Conservation (phyloP, 192 early-diverging fungal genomes). For the Gigaspora rosea region DNA sequence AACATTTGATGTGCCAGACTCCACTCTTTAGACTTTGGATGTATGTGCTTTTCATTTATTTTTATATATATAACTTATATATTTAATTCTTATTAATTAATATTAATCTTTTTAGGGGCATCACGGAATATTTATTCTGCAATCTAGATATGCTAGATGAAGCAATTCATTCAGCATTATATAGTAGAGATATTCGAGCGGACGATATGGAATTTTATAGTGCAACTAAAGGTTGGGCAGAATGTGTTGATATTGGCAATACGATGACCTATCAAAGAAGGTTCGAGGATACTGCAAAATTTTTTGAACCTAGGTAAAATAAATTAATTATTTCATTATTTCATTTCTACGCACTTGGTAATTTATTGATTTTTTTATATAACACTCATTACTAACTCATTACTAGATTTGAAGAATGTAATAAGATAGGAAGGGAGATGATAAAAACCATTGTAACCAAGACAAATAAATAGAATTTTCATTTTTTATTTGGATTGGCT, state of each 20-base stretch:
- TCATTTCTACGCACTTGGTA: neutral
- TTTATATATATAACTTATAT: neutral
- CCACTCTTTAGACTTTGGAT: constrained; percentile 92
- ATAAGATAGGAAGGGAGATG: constrained; percentile 58
- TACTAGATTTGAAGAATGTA: constrained; percentile 56
- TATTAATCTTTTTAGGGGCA: constrained; percentile 60
- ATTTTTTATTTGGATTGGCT: neutral
- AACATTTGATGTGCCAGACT: constrained; percentile 94
- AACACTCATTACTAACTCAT: neutral
- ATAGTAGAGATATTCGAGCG: constrained; percentile 69
- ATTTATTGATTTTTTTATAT: constrained; percentile 1
- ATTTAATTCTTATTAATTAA: neutral
- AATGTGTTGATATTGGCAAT: constrained; percentile 79
- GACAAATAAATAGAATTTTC: constrained; percentile 17
- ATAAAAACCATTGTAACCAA: constrained; percentile 59
- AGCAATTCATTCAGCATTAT: constrained; percentile 81
- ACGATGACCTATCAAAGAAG: constrained; percentile 82
- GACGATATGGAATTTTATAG: constrained; percentile 91
- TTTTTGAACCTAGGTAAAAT: constrained; percentile 63
- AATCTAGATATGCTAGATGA: constrained; percentile 81
- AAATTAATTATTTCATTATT: constrained; percentile 39
- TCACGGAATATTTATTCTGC: constrained; percentile 91
- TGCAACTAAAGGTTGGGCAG: constrained; percentile 91
- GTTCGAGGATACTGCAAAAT: constrained; percentile 82
- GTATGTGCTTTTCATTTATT: constrained; percentile 43